Conservation (phyloP, 257 asterid genomes). For the Lantana camara region DNA sequence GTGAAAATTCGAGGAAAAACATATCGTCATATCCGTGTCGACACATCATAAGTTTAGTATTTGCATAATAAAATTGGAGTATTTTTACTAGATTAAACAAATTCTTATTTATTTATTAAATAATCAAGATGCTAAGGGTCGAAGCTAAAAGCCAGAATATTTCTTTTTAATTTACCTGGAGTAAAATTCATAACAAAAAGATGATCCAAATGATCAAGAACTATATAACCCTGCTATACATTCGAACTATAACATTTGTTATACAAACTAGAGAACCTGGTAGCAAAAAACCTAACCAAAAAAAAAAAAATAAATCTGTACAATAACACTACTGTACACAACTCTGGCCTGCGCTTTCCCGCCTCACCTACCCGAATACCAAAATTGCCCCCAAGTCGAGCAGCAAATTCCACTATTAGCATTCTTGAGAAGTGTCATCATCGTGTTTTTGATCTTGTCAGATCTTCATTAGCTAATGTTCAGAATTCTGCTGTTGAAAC, state of each 20-base stretch:
- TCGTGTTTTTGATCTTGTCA: not conserved
- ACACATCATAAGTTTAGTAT: too few relatives aligned
- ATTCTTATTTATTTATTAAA: too few relatives aligned
- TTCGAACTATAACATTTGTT: conserved; percentile 25
- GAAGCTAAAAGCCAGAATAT: not conserved
- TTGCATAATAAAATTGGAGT: too few relatives aligned
- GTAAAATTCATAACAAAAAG: conserved; percentile 4
- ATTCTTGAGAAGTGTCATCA: too few relatives aligned
- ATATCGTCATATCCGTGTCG: too few relatives aligned
- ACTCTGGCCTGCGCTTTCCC: not conserved
- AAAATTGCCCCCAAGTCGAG: not conserved
- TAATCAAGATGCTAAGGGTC: not conserved
- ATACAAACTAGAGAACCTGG: conserved; percentile 23
- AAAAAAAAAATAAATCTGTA: conserved; percentile 44
- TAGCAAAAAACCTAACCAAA: conserved; percentile 28
- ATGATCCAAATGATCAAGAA: not conserved
- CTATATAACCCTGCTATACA: conserved; percentile 49
- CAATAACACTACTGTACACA: conserved; percentile 45
- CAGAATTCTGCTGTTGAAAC: conserved; percentile 44
- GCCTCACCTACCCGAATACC: too few relatives aligned
- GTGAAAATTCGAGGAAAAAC: too few relatives aligned
- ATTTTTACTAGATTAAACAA: too few relatives aligned
- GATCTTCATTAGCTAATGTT: conserved; percentile 28
- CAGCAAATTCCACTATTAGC: too few relatives aligned
- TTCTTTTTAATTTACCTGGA: not conserved